Evolutionary conservation across 768 basidiomycete species (phyloP).

Genomic region (Floccularia luteovirens): DNA sequence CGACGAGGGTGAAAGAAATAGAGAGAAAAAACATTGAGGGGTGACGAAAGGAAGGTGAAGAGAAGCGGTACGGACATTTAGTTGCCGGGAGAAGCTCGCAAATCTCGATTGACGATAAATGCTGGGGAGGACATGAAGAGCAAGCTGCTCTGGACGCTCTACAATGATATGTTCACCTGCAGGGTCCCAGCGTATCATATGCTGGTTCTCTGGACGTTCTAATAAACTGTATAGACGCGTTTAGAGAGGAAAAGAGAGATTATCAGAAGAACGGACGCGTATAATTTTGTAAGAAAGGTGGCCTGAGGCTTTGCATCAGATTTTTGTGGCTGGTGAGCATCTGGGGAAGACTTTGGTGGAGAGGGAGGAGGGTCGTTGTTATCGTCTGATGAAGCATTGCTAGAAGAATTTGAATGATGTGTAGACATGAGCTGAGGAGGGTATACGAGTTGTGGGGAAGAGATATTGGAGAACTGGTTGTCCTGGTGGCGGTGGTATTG

Average conservation of each 20-base stretch:
- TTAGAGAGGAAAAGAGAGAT: no score
- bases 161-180: conserved; percentile 94
- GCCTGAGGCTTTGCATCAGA: conserved; percentile 79
- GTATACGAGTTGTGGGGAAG: conserved; percentile 21
- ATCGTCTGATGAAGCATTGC: conserved; percentile 32
- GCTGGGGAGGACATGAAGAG: conserved; percentile 87
- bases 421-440: conserved; percentile 27
- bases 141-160: conserved; percentile 88
- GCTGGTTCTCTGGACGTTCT: conserved; percentile 88
- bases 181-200: conserved; percentile 96
- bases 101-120: conserved; percentile 96
- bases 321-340: conserved; percentile 40
- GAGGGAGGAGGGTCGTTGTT: conserved; percentile 39
- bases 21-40: conserved; percentile 14
- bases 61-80: conserved; percentile 64
- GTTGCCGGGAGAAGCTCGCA: conserved; percentile 94
- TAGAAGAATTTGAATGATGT: conserved; percentile 31
- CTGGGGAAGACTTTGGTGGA: conserved; percentile 33
- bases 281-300: conserved; percentile 95
- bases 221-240: conserved; percentile 49
- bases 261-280: conserved; percentile 59
- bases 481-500: conserved; percentile 21
- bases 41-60: conserved; percentile 18
- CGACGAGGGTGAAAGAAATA: conserved; percentile 5
- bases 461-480: conserved; percentile 20